Conservation (phyloP, 2,329 filamentous ascomycete species). For the Penicillium hesseltinei region DNA sequence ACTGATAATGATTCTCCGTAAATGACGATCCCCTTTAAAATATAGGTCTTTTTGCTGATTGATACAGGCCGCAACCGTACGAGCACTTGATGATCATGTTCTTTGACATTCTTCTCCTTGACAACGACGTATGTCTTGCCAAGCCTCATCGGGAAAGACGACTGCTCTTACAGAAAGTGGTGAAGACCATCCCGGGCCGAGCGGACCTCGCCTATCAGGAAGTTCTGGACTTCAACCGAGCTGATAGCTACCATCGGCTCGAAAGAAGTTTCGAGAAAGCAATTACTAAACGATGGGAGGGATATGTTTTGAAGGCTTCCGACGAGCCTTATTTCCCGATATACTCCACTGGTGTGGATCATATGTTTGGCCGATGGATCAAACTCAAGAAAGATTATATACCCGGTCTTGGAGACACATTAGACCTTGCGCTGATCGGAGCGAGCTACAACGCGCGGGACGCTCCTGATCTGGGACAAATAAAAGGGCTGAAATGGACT, state of each 20-base stretch:
- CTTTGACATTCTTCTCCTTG: conserved; percentile 59
- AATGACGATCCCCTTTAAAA: conserved; percentile 23
- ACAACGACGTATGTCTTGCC: conserved; percentile 53
- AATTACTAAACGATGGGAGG: conserved; percentile 68
- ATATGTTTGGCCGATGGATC: conserved; percentile 56
- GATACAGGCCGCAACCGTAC: conserved; percentile 45
- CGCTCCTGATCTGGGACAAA: conserved; percentile 53
- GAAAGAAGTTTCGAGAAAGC: conserved; percentile 65
- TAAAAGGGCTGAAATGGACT: conserved; percentile 66
- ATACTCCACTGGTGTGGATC: conserved; percentile 37
- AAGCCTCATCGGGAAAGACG: conserved; percentile 44
- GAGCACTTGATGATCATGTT: conserved; percentile 62
- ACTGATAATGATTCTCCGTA: conserved; percentile 67
- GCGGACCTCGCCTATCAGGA: conserved; percentile 67
- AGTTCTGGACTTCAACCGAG: conserved; percentile 63
- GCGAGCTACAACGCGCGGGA: conserved; percentile 67
- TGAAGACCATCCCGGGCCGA: conserved; percentile 57
- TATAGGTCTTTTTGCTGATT: conserved; percentile 15
- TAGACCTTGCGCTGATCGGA: conserved; percentile 78
- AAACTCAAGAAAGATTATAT: conserved; percentile 91
- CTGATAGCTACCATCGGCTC: conserved; percentile 54
- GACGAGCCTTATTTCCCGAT: conserved; percentile 72
- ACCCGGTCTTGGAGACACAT: conserved; percentile 72
- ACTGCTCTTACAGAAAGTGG: conserved; percentile 57
- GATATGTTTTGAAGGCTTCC: conserved; percentile 73